phyloP scores from a whole-genome alignment of 2,329 filamentous ascomycete species.

The Botrytis medusae region DNA sequence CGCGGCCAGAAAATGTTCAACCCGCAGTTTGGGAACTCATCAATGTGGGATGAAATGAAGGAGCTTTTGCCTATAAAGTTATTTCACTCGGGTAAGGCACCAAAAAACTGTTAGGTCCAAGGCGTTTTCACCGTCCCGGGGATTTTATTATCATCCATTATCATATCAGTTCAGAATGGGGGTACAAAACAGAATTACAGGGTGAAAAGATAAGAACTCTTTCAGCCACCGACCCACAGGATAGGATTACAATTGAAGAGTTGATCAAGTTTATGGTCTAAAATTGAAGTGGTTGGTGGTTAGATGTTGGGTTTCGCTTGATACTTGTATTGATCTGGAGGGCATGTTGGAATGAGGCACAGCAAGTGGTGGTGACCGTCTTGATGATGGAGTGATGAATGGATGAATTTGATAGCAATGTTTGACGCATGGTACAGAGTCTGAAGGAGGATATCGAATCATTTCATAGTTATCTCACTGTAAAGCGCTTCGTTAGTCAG shows the following conservation, averaged over 20 bases:
- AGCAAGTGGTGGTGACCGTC: not conserved
- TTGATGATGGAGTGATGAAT: not conserved
- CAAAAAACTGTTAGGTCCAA: not conserved
- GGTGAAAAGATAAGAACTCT: constrained; percentile 20
- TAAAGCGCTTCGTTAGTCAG: not conserved
- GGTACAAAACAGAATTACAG: constrained; percentile 4
- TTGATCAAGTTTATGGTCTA: not conserved
- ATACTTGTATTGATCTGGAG: not conserved
- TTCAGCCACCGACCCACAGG: constrained; percentile 18
- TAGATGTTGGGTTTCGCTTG: not conserved
- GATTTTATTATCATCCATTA: not conserved
- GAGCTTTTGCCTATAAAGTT: not conserved
- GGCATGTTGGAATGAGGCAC: constrained; percentile 5
- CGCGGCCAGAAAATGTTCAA: constrained; percentile 3
- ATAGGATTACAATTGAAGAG: not conserved
- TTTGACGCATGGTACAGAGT: not conserved
- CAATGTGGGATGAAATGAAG: not conserved
- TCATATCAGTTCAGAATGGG: not conserved
- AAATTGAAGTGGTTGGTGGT: constrained; percentile 12
- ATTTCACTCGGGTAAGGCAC: not conserved
- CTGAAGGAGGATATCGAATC: not conserved
- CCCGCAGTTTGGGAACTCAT: not conserved
- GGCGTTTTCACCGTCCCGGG: not conserved
- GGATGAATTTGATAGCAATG: not conserved
- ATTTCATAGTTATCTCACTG: not conserved